These are phyloP conservation scores for Conringia planisiliqua DNA, from an alignment of 345 rosid species.

Conservation along the genomic window DNA sequence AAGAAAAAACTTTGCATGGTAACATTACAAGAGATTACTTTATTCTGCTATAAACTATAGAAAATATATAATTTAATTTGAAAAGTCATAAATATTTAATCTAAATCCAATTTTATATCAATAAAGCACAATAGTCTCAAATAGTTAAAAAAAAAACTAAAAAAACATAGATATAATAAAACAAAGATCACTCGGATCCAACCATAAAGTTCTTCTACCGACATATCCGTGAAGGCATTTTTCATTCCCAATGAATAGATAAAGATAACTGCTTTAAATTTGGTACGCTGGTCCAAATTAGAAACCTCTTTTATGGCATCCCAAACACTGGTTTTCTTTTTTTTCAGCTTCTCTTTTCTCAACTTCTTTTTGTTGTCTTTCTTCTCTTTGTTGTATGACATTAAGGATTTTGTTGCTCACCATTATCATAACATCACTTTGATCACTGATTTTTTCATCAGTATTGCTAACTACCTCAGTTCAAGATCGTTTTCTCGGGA, in stretches of 20 bases:
- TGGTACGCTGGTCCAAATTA: background rate
- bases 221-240: background rate
- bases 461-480: background rate
- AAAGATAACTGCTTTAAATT: background rate
- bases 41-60: too few species aligned
- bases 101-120: background rate
- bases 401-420: background rate
- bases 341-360: background rate
- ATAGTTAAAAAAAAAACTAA: background rate
- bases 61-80: too few species aligned
- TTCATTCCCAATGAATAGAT: background rate
- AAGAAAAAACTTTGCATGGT: too few species aligned
- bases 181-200: background rate
- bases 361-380: background rate
- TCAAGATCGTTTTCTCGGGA: background rate
- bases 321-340: too few species aligned
- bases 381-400: background rate
- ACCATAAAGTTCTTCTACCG: background rate
- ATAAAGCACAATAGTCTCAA: background rate
- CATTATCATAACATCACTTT: background rate
- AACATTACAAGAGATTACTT: too few species aligned
- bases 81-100: background rate
- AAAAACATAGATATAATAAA: background rate
- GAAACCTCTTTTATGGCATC: background rate
- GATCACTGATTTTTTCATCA: background rate